Base-by-base conservation (phyloP, 2,329 filamentous ascomycete genomes). In the Alternaria sp. region DNA sequence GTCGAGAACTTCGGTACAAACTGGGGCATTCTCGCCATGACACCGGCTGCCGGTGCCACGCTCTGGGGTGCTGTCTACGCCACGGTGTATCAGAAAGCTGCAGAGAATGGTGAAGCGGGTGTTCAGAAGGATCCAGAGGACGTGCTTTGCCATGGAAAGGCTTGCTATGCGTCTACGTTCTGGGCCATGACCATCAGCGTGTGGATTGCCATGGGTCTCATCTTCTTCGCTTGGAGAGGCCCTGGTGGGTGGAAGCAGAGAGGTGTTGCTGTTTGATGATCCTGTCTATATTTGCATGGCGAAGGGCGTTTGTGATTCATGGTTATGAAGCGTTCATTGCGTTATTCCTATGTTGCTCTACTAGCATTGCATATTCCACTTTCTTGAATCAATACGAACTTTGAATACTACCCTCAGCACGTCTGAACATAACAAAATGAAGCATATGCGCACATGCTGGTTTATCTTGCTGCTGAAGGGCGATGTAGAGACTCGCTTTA, bases 1-100 rank as follows among this genome's bases (percentile, higher is more conserved):
- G 94, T 97, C 0, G 94, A 98, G 83, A 99, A 98, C 78, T 98
- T 99, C 77, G 96, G 93, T 61, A 99, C 96, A 0, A 98, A 99
- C 74, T 99, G 95, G 89, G 96, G 96, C 10, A 94, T 98, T 65
- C 89, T 98, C 8, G 94, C 94, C 45, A 96, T 96, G 85, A 90
- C 95, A 60, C 96, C 96, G 3, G 96, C 96, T 0, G 82, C 92
- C 0, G 96, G 95, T 0, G 94, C 95, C 0, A 93, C 93, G 0
- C 86, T 97, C 30, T 99, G 95, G 94, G 93, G 94, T 0, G 80
- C 96, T 1, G 83, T 97, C n/a, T 99, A 98, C 78, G 93, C 92
- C 6, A 87, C 85, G 0, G 89, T 93, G 3, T 96, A 96, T 74
- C 90, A 96, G 79, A 85, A 85, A 46, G 91, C 87, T 2, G 89